Base-by-base conservation (phyloP, 179 eudicot species). In the Silene coronaria region DNA sequence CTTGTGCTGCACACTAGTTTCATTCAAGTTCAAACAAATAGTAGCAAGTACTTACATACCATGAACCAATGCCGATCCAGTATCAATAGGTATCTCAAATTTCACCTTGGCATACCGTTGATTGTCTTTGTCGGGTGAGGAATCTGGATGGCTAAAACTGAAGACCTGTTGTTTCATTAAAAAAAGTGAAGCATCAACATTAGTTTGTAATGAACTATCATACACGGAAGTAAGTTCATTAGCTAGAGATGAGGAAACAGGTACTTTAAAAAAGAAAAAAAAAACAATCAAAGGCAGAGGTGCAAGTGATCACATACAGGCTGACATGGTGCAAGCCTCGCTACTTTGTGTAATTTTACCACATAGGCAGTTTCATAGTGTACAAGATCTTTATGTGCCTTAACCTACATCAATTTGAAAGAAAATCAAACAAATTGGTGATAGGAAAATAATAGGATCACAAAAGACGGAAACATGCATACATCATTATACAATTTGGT, bases 321-420 rank as follows among this genome's bases (percentile, higher is more conserved):
- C 70, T 89, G 91, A 68, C 88, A 85, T 30, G 92, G 91, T 72
- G 99, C 93, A 78, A 95, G 97, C 79, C 89, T 88, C 45, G 99
- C 97, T 60, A 95, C 81, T 76, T 90, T 89, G 80, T 95, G 99
- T 58, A 95, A 79, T 84, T 95, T 95, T 45, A 95, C 99, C 36
- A 95, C 99, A 85, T 95, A 95, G 28, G 97, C 89, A 79, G 99
- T 95, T 85, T 95, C 99, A 79, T 89, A 95, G 86, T 91, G 97
- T 75, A 79, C 82, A 75, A 92, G 90, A 85, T 95, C 99, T 77
- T 88, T 92, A 80, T 95, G 97, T 45, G 88, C 84, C 78, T 87
- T 92, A 60, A 95, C 87, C 98, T 94, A 87, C 59, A 65, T 32
- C 65, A 73, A 17, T 16, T 16, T 72, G 12, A 46, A 59, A 38